Evolutionary conservation across 176 grass and related monocot species (phyloP), one percentile per base, ranked within the genome.

Genomic region (Saccharum spontaneum): DNA sequence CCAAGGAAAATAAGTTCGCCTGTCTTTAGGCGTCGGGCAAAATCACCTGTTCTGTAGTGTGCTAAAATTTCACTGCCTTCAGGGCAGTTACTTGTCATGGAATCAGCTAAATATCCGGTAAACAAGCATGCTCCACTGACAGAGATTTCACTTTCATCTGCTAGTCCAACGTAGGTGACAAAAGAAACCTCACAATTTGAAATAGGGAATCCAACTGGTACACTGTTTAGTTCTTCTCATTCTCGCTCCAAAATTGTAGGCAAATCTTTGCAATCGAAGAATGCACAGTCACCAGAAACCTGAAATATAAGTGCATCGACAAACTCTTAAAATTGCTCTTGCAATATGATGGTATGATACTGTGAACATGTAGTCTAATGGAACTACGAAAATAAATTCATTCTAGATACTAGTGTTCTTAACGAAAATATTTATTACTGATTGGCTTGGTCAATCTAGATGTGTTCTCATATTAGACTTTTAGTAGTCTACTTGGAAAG

Each of bases 231-330:
- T 60, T 86, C 43, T 28, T 28, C 28, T 28, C 28, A 28, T 71
- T 92, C 85, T 57, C 0, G 41, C 57, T 85, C 64, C 79, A 93
- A 90, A 90, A 98, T 88, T 83, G 24, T 76, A 70, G 87, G 85
- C 75, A 98, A 84, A 63, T 84, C 69, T 85, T 90, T 90, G 87
- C 91, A 93, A 93, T 98, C 91, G 79, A 95, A 98, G 83, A 88
- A 98, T 65, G 87, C 91, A 73, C 95, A 98, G 69, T 98, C 95
- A 69, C 93, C 95, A 83, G 95, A 95, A 76, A 98, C 89, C 95
- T 95, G 78, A 90, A 92, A 76, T 37, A 86, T 9, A 59, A 31
- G 67, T 70, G 73, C 3, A 73, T 73, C 6, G 3, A 11, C 23
- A 81, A 62, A 18, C 0, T 77, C 87, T 82, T 15, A 83, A 70